Evolutionary conservation across 805 yeast genomes (phyloP).

Genomic region (Wickerhamomyces bisporus): DNA sequence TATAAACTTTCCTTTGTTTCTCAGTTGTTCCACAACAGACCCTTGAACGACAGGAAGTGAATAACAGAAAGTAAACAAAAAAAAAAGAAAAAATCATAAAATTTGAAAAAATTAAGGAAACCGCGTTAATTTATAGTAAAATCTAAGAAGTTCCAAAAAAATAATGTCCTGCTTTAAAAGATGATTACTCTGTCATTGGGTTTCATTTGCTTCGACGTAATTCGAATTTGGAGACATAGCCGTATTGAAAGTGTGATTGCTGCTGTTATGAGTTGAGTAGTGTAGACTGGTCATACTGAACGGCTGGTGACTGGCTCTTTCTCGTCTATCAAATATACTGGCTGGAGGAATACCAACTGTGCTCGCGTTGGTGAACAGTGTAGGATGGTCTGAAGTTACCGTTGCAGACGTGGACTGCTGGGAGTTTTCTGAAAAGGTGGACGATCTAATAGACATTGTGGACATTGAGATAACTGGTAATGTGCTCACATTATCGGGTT

Average conservation of each 20-base stretch:
- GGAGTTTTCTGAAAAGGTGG: slow-evolving; percentile 33
- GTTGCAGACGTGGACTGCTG: slow-evolving; percentile 32
- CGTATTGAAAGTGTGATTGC: slow-evolving; percentile 14
- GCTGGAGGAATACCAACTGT: slow-evolving; percentile 71
- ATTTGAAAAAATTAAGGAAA: too few relatives aligned
- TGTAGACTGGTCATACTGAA: slow-evolving; percentile 16
- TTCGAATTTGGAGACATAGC: slow-evolving; percentile 6
- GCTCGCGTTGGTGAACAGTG: slow-evolving; percentile 54
- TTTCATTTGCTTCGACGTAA: not conserved
- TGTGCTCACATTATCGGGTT: slow-evolving; percentile 25
- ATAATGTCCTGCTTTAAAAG: too few relatives aligned
- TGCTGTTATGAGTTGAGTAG: slow-evolving; percentile 15
- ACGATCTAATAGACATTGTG: slow-evolving; percentile 31
- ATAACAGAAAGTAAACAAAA: too few relatives aligned
- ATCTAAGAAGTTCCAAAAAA: too few relatives aligned
- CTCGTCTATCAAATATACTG: slow-evolving; percentile 50
- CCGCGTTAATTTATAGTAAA: too few relatives aligned
- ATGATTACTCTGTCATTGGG: too few relatives aligned
- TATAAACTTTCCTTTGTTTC: too few relatives aligned
- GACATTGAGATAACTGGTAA: slow-evolving; percentile 29
- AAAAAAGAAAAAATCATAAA: too few relatives aligned
- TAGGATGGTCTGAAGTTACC: slow-evolving; percentile 28
- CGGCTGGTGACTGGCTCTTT: slow-evolving; percentile 15
- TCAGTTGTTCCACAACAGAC: too few relatives aligned
- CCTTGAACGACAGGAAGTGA: too few relatives aligned